Evolutionary conservation across 257 asterid genomes (phyloP).

Genomic region (Solanum habrochaites): DNA sequence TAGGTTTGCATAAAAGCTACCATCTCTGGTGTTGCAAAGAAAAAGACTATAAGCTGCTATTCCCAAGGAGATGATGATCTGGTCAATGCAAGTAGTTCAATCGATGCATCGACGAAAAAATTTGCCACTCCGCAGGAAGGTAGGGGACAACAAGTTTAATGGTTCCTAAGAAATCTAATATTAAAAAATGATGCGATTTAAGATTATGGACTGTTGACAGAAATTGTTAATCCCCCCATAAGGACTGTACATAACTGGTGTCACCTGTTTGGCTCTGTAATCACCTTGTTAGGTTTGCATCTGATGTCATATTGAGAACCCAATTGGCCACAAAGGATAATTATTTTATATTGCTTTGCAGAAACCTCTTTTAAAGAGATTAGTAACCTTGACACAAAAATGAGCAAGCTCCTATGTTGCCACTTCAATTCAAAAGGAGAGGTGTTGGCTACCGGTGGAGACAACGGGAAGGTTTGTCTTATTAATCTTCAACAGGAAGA

Average conservation of each 20-base stretch:
- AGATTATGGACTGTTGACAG: neutral
- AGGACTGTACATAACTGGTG: neutral
- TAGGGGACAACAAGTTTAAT: constrained; percentile 5
- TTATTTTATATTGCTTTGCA: neutral
- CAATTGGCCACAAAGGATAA: neutral
- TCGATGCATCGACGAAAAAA: neutral
- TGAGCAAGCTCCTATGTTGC: constrained; percentile 31
- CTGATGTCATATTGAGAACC: neutral
- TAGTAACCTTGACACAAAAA: constrained; percentile 10
- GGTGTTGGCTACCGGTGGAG: constrained; percentile 41
- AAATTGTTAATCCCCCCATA: neutral
- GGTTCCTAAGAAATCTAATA: neutral
- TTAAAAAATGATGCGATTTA: neutral
- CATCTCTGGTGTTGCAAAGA: neutral
- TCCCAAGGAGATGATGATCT: neutral
- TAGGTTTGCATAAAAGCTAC: neutral
- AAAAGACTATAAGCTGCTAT: neutral
- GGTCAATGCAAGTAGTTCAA: neutral
- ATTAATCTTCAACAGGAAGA: neutral
- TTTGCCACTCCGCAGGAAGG: neutral
- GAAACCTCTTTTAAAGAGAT: constrained; percentile 17
- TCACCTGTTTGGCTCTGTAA: neutral
- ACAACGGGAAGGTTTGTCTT: constrained; percentile 31
- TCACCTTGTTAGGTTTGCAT: neutral
- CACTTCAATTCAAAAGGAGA: constrained; percentile 29